phyloP scores from a whole-genome alignment of 1,284 basidiomycete genomes.

The Paramarasmius palmivorus region DNA sequence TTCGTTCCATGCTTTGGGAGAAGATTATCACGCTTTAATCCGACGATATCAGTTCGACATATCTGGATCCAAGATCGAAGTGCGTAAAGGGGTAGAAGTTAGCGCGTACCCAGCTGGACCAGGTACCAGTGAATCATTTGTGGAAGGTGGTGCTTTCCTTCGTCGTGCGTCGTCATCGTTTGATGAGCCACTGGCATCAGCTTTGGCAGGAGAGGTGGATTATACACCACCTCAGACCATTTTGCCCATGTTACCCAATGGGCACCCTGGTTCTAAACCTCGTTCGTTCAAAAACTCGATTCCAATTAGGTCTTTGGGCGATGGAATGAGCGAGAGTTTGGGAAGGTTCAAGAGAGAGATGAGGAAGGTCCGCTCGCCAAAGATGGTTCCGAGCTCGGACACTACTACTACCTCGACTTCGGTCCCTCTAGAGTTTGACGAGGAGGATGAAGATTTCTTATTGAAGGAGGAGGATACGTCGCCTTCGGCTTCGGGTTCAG shows the following conservation, averaged over 20 bases:
- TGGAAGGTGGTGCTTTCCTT: slow-evolving; percentile 49
- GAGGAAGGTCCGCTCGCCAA: slow-evolving; percentile 37
- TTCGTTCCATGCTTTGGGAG: slow-evolving; percentile 71
- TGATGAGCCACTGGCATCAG: slow-evolving; percentile 76
- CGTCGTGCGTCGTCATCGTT: slow-evolving; percentile 56
- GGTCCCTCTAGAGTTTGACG: slow-evolving; percentile 70
- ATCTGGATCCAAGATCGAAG: slow-evolving; percentile 60
- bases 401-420: slow-evolving; percentile 23
- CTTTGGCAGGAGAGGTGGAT: slow-evolving; percentile 67
- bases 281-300: slow-evolving; percentile 51
- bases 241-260: slow-evolving; percentile 81
- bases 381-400: slow-evolving; percentile 25
- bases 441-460: slow-evolving; percentile 67
- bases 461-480: slow-evolving; percentile 17
- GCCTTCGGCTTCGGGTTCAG: slow-evolving; percentile 26
- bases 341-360: slow-evolving; percentile 57
- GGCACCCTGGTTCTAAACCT: slow-evolving; percentile 42
- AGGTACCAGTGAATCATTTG: slow-evolving; percentile 43
- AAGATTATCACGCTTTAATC: slow-evolving; percentile 80
- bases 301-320: slow-evolving; percentile 57
- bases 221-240: slow-evolving; percentile 47
- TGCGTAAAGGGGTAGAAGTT: slow-evolving; percentile 71
- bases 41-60: slow-evolving; percentile 68
- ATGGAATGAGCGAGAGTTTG: slow-evolving; percentile 59
- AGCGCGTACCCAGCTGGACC: slow-evolving; percentile 44